phyloP scores from a whole-genome alignment of 2,329 filamentous ascomycete genomes.

The Mycosphaerelloides madeirae region DNA sequence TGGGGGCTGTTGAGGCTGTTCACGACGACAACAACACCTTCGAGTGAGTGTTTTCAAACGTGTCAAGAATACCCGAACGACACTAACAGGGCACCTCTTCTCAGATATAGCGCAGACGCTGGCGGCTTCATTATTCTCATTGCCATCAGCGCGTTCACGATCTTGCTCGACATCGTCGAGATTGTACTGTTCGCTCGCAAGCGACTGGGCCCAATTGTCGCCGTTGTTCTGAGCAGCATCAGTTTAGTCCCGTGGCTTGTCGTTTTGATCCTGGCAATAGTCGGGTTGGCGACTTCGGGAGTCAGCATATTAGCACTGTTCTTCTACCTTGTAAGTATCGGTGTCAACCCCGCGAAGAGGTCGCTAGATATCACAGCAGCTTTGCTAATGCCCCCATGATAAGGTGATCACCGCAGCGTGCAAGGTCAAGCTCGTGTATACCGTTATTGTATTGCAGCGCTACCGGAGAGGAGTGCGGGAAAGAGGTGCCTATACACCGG shows the following conservation, averaged over 20 bases:
- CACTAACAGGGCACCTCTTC: constrained; percentile 16
- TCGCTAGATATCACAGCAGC: constrained; percentile 3
- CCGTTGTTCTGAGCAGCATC: constrained; percentile 24
- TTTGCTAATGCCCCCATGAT: constrained; percentile 12
- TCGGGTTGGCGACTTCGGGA: constrained; percentile 6
- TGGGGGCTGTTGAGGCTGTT: neutral
- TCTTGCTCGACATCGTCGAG: constrained; percentile 26
- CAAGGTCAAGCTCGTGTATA: constrained; percentile 39
- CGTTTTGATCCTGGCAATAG: constrained; percentile 21
- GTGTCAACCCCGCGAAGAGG: neutral
- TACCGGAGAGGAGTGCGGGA: constrained; percentile 33
- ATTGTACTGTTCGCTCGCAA: constrained; percentile 24
- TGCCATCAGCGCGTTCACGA: constrained; percentile 18
- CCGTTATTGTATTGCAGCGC: constrained; percentile 34
- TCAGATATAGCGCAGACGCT: constrained; percentile 19
- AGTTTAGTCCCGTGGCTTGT: constrained; percentile 23
- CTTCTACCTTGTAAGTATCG: constrained; percentile 33
- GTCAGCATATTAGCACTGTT: constrained; percentile 15
- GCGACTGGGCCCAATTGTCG: constrained; percentile 21
- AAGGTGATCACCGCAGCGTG: constrained; percentile 30
- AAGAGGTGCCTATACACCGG: constrained; percentile 19
- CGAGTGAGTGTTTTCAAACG: constrained; percentile 11
- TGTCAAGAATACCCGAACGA: constrained; percentile 13
- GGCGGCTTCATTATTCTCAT: no score
- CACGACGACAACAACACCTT: constrained; percentile 3